These are phyloP conservation scores for Pyracantha coccinea DNA, from an alignment of 331 rosid genomes.

Conservation along the genomic window DNA sequence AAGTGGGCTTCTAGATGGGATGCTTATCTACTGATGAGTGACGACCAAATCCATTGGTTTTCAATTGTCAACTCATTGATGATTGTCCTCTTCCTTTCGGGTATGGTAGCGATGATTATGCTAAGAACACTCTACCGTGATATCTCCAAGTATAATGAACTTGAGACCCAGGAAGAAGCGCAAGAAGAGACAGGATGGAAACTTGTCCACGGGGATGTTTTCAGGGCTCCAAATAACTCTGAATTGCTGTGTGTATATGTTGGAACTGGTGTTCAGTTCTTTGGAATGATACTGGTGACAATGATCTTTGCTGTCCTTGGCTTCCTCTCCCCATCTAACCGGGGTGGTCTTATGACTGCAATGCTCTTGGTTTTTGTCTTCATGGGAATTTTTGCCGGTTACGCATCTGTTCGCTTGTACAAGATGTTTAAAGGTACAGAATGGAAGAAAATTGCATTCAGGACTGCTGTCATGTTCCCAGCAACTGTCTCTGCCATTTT, in stretches of 20 bases:
- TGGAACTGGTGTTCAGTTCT: slow-evolving; percentile 95
- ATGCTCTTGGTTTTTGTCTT: slow-evolving; percentile 93
- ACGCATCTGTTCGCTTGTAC: slow-evolving; percentile 70
- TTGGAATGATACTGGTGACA: slow-evolving; percentile 83
- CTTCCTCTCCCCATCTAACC: slow-evolving; percentile 93
- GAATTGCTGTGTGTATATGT: slow-evolving; percentile 81
- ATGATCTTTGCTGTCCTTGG: slow-evolving; percentile 95
- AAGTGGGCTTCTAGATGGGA: slow-evolving; percentile 99
- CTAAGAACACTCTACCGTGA: slow-evolving; percentile 94
- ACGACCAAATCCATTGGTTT: slow-evolving; percentile 97
- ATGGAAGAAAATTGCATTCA: slow-evolving; percentile 79
- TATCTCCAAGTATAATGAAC: slow-evolving; percentile 92
- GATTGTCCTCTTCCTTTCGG: slow-evolving; percentile 99
- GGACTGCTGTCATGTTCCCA: slow-evolving; percentile 79
- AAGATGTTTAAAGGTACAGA: slow-evolving; percentile 89
- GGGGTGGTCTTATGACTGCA: slow-evolving; percentile 97
- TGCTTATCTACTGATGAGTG: slow-evolving; percentile 92
- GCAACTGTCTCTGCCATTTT: slow-evolving; percentile 63
- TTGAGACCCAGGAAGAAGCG: slow-evolving; percentile 98
- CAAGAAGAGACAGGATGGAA: slow-evolving; percentile 99
- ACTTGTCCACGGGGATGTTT: slow-evolving; percentile 97
- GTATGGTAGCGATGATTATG: slow-evolving; percentile 99
- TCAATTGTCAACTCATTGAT: slow-evolving; percentile 91
- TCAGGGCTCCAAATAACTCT: slow-evolving; percentile 79
- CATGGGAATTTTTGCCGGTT: slow-evolving; percentile 97